Evolutionary conservation across 148 eudicot genomes (phyloP).

Genomic region (Rheum nobile): DNA sequence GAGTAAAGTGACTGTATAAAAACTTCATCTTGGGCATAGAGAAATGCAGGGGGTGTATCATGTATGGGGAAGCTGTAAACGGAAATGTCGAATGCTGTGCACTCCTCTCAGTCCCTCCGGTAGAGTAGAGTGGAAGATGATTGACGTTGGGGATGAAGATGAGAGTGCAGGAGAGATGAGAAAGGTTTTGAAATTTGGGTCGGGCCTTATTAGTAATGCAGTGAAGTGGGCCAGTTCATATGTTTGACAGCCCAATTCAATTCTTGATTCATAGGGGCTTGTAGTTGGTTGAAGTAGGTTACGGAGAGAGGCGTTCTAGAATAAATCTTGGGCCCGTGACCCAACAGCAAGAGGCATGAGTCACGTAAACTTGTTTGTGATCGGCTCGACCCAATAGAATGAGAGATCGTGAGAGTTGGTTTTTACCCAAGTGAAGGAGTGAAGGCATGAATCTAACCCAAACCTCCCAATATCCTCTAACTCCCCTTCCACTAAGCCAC

Average conservation of each 20-base stretch:
- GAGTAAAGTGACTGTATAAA: not conserved
- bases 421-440: too few species aligned
- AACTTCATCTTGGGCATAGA: not conserved
- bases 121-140: not conserved
- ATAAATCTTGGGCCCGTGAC: too few species aligned
- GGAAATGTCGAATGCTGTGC: not conserved
- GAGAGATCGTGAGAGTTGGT: too few species aligned
- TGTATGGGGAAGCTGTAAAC: not conserved
- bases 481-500: too few species aligned
- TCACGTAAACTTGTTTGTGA: too few species aligned
- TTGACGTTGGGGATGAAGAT: not conserved
- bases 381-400: too few species aligned
- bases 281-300: too few species aligned
- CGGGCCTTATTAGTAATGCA: not conserved
- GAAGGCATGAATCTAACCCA: too few species aligned
- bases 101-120: not conserved
- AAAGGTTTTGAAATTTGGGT: not conserved
- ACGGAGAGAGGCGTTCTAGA: too few species aligned
- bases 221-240: not conserved
- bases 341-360: too few species aligned
- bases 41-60: not conserved
- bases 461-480: too few species aligned
- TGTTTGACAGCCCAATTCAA: not conserved
- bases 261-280: too few species aligned
- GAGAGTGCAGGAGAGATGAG: not conserved